Evolutionary conservation across 2,329 filamentous ascomycete species (phyloP), one percentile per base, ranked within the genome.

Genomic region (Stachybotrys chartarum): DNA sequence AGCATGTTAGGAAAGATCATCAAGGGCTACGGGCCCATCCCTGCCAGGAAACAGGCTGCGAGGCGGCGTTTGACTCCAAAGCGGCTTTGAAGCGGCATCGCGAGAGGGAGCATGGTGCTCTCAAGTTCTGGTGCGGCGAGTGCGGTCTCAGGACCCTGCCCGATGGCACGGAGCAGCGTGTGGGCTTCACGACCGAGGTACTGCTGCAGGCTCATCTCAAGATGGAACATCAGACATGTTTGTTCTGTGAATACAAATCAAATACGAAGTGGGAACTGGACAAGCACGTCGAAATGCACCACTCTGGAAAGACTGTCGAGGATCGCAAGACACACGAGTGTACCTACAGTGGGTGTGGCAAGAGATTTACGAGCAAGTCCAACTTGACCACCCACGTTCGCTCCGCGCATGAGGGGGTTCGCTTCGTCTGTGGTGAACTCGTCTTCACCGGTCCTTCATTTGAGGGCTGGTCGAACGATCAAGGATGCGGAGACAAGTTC

Each of bases 371-470:
- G 17, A 89, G 88, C 66, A 84, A 82, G 58, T 87, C 87, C n/a
- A 97, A 96, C 63, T 78, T 96, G 53, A 88, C 86, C 16, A 83
- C 86, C 0, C 93, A 97, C 66, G 77, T 93, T 54, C 85, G 87
- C 56, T 86, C 83, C 11, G 85, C 87, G 0, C 93, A 97, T 66
- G 81, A 91, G 60, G 87, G 90, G 17, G 75, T 85, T 60, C 84
- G 85, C 10, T 97, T 90, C 65, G 77, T 90, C n/a, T 97, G 93
- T 65, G 90, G 90, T 16, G 73, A 85, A 51, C 80, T 84, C 11
- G 83, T 87, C 61, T 73, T 91, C 1, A 75, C 73, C 8, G 68
- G 72, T 6, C 75, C 76, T 7, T 83, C 83, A 49, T 72, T 94
- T 1, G 71, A 74, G 10, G 75, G 71, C 6, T 96, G 91, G 87